phyloP scores from a whole-genome alignment of 805 yeast species.

The Barnettozyma californica region DNA sequence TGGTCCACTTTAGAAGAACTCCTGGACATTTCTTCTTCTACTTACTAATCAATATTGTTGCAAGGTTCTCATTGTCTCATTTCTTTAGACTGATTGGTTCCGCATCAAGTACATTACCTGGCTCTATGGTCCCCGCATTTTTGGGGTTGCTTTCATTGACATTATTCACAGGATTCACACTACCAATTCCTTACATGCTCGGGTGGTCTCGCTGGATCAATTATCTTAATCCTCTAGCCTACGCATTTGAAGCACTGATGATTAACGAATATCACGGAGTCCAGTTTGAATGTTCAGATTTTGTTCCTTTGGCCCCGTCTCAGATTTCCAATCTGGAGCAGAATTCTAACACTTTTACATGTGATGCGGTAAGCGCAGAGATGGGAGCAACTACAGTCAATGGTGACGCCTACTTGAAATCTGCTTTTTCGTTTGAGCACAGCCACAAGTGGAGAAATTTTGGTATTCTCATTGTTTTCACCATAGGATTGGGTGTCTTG shows the following conservation, averaged over 20 bases:
- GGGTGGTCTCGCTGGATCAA: constrained; percentile 64
- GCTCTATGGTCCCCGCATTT: constrained; percentile 54
- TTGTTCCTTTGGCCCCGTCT: constrained; percentile 34
- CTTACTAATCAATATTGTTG: constrained; percentile 34
- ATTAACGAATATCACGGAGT: constrained; percentile 45
- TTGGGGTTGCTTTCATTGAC: constrained; percentile 40
- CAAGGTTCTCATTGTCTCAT: constrained; percentile 48
- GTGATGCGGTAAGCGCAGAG: constrained; percentile 25
- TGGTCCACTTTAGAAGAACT: constrained; percentile 43
- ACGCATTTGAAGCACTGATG: constrained; percentile 51
- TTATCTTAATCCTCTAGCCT: constrained; percentile 50
- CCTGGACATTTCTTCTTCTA: constrained; percentile 54
- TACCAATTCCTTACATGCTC: constrained; percentile 48
- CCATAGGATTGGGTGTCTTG: constrained; percentile 45
- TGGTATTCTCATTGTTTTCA: constrained; percentile 56
- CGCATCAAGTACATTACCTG: constrained; percentile 37
- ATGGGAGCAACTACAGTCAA: constrained; percentile 44
- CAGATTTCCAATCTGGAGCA: constrained; percentile 12
- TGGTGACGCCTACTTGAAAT: constrained; percentile 45
- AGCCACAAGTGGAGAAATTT: constrained; percentile 57
- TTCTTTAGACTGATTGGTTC: constrained; percentile 50
- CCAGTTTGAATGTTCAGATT: constrained; percentile 39
- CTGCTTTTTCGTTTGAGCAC: constrained; percentile 38
- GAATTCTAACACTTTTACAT: constrained; percentile 30
- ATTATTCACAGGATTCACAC: constrained; percentile 52